A percentile compares a stretch with the other conserved stretches of the same genome.
These are phyloP conservation scores for Saccharomycopsis fibuligera DNA, from an alignment of 805 yeast species.

Conservation along the genomic window DNA sequence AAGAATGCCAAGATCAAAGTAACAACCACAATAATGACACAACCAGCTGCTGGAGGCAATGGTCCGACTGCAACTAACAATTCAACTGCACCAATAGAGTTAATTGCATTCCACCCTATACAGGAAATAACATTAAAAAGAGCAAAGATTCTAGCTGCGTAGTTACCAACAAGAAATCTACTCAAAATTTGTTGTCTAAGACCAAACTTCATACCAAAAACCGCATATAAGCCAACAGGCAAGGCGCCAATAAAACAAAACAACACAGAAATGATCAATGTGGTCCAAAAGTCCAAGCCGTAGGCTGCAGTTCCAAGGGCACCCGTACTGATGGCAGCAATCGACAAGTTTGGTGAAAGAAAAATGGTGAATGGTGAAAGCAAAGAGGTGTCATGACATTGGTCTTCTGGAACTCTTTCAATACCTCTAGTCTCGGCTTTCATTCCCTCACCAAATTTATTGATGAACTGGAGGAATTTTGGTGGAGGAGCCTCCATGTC, in stretches of 20 bases:
- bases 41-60: slow-evolving; percentile 88
- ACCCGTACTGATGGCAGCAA: slow-evolving; percentile 78
- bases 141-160: slow-evolving; percentile 70
- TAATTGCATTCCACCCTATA: slow-evolving; percentile 94
- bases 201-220: slow-evolving; percentile 80
- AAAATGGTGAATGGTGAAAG: slow-evolving; percentile 79
- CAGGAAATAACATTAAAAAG: slow-evolving; percentile 75
- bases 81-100: slow-evolving; percentile 85
- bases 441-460: slow-evolving; percentile 8
- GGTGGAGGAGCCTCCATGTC: neutral
- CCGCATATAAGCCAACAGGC: slow-evolving; percentile 78
- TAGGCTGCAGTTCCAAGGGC: slow-evolving; percentile 59
- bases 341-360: slow-evolving; percentile 83
- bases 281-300: slow-evolving; percentile 67
- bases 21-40: slow-evolving; percentile 59
- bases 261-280: slow-evolving; percentile 59
- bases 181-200: slow-evolving; percentile 83
- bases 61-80: slow-evolving; percentile 39
- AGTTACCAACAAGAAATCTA: slow-evolving; percentile 70
- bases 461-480: slow-evolving; percentile 4
- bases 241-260: slow-evolving; percentile 66
- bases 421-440: slow-evolving; percentile 66
- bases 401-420: slow-evolving; percentile 73
- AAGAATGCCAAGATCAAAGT: slow-evolving; percentile 73
- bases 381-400: slow-evolving; percentile 60